Conservation (phyloP, 805 yeast species). For the Osmozyma mogii region DNA sequence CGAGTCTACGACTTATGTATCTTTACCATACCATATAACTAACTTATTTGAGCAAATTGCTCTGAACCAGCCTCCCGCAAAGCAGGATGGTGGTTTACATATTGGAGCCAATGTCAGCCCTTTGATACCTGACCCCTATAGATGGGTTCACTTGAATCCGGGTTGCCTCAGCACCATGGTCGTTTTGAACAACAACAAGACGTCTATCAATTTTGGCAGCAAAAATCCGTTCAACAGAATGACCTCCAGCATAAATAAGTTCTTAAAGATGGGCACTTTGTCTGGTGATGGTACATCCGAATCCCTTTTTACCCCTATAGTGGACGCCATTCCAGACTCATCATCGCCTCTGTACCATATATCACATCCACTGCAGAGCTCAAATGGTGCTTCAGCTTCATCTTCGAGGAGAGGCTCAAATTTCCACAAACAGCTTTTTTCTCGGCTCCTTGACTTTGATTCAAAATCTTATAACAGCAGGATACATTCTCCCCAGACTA, state of each 20-base stretch:
- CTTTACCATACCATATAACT: constrained; percentile 43
- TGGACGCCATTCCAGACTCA: not conserved
- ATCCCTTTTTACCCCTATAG: not conserved
- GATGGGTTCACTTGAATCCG: constrained; percentile 45
- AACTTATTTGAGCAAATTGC: constrained; percentile 29
- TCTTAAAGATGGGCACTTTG: constrained; percentile 13
- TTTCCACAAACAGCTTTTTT: constrained; percentile 11
- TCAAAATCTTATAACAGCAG: constrained; percentile 20
- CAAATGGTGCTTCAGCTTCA: not conserved
- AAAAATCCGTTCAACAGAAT: constrained; percentile 28
- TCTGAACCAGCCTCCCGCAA: constrained; percentile 26
- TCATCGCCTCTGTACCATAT: not conserved
- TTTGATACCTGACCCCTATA: constrained; percentile 43
- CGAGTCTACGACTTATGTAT: constrained; percentile 46
- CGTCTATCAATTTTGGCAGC: too few relatives aligned
- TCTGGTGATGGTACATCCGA: not conserved
- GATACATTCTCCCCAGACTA: constrained; percentile 21
- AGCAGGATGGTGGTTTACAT: constrained; percentile 30
- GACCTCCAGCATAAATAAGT: constrained; percentile 24
- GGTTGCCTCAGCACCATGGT: constrained; percentile 35
- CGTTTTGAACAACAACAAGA: constrained; percentile 4
- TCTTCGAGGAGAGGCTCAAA: constrained; percentile 2
- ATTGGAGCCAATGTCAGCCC: constrained; percentile 51
- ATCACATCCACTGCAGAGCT: not conserved
- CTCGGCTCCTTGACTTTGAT: constrained; percentile 27